These are phyloP conservation scores for Ceratobasidium sp. DNA, from an alignment of 1,284 basidiomycete genomes.

Conservation along the genomic window DNA sequence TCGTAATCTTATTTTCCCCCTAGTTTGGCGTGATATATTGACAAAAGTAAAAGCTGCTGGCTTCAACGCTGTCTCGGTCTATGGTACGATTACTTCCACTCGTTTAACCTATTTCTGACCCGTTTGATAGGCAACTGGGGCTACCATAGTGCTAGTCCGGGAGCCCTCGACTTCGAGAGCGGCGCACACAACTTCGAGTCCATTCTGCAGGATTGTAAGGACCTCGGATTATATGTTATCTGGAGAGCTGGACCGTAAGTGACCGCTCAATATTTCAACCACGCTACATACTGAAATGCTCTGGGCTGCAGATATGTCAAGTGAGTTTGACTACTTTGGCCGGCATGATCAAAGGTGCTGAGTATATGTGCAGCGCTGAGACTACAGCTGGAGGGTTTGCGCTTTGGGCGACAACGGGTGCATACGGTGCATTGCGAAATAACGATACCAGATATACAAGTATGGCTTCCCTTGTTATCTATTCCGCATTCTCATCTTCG, in stretches of 20 bases:
- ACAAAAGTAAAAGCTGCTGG: slow-evolving; percentile 46
- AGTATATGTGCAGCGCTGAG: slow-evolving; percentile 28
- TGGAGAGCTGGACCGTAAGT: slow-evolving; percentile 45
- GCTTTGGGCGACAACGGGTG: slow-evolving; percentile 45
- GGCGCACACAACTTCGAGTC: slow-evolving; percentile 46
- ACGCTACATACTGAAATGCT: neutral
- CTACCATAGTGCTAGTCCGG: slow-evolving; percentile 42
- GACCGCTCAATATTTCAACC: neutral
- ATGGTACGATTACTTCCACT: slow-evolving; percentile 2
- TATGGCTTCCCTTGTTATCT: neutral
- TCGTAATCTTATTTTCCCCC: neutral
- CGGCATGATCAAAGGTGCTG: neutral
- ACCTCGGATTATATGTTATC: slow-evolving; percentile 45
- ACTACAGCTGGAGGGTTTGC: slow-evolving; percentile 47
- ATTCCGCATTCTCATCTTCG: neutral
- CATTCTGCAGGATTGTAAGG: slow-evolving; percentile 42
- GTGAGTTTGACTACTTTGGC: slow-evolving; percentile 8
- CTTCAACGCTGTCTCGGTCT: slow-evolving; percentile 46
- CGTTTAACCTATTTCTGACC: neutral
- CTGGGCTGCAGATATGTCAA: slow-evolving; percentile 29
- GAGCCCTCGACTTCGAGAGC: slow-evolving; percentile 37
- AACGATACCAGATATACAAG: slow-evolving; percentile 46
- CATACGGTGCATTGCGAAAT: slow-evolving; percentile 45
- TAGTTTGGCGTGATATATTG: slow-evolving; percentile 47
- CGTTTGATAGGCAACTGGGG: slow-evolving; percentile 40